A percentile compares a stretch with the other conserved stretches of the same genome.
phyloP scores from a whole-genome alignment of 495 filamentous ascomycete genomes.

The Rusavskia elegans region DNA sequence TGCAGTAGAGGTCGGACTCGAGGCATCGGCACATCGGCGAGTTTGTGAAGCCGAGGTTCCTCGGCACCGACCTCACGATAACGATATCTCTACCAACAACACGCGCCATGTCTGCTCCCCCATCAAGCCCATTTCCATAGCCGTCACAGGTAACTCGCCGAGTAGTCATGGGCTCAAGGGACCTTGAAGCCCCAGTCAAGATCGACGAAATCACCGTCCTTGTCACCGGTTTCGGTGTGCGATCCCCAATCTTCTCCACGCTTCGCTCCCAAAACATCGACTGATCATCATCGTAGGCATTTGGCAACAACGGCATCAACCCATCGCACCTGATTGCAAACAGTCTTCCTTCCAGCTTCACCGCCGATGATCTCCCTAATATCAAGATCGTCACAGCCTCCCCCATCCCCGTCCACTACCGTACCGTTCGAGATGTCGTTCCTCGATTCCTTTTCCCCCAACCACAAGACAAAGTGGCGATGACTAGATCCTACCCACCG shows the following conservation, averaged over 20 bases:
- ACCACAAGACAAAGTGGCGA: conserved; percentile 2
- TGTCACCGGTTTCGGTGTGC: conserved; percentile 59
- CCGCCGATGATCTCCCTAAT: conserved; percentile 23
- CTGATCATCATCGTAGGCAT: conserved; percentile 33
- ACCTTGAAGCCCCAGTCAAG: neutral
- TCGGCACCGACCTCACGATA: too few relatives aligned
- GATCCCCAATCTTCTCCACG: conserved; percentile 16
- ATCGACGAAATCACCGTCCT: conserved; percentile 45
- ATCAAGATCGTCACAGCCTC: conserved; percentile 48
- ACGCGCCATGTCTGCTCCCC: too few relatives aligned
- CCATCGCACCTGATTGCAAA: conserved; percentile 54
- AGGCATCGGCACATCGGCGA: too few relatives aligned
- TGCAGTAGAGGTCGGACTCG: too few relatives aligned
- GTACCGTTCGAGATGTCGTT: conserved; percentile 40
- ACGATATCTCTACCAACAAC: too few relatives aligned
- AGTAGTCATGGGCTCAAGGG: conserved; percentile 9
- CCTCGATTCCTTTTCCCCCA: conserved; percentile 35
- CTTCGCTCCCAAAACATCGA: conserved; percentile 1
- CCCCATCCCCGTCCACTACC: conserved; percentile 55
- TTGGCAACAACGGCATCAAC: conserved; percentile 50
- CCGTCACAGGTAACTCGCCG: neutral
- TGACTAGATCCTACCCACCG: neutral
- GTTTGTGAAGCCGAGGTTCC: too few relatives aligned
- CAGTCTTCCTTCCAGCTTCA: conserved; percentile 23
- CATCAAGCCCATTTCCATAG: too few relatives aligned